These are phyloP conservation scores for Starmerella sp. DNA, from an alignment of 805 yeast genomes.

Conservation along the genomic window DNA sequence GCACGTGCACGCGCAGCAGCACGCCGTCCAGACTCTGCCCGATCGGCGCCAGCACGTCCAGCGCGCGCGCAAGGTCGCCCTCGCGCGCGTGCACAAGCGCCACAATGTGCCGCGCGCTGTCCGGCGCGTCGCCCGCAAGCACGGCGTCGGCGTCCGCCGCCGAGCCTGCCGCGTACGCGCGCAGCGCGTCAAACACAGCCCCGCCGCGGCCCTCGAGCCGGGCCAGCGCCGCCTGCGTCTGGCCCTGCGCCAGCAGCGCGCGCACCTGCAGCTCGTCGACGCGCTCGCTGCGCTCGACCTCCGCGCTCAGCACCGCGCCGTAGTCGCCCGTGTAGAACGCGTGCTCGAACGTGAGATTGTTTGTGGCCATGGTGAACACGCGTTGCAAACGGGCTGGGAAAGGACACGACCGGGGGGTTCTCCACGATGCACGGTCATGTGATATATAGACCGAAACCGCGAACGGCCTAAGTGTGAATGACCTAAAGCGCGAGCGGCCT, in stretches of 20 bases:
- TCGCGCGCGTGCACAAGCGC: slow-evolving; percentile 34
- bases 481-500: too few species aligned
- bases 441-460: too few species aligned
- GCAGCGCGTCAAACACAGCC: slow-evolving; percentile 23
- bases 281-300: slow-evolving; percentile 21
- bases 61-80: slow-evolving; percentile 36
- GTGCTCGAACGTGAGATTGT: slow-evolving; percentile 30
- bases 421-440: too few species aligned
- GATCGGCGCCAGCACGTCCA: slow-evolving; percentile 31
- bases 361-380: slow-evolving; percentile 18
- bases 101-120: slow-evolving; percentile 32
- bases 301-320: slow-evolving; percentile 26
- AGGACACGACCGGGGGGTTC: too few species aligned
- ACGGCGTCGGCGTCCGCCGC: slow-evolving; percentile 21
- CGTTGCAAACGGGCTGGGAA: background rate
- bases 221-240: slow-evolving; percentile 26
- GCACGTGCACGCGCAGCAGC: slow-evolving; percentile 30
- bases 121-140: slow-evolving; percentile 22
- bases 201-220: slow-evolving; percentile 21
- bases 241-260: slow-evolving; percentile 31
- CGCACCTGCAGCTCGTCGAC: slow-evolving; percentile 30
- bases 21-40: slow-evolving; percentile 34
- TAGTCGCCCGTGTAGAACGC: slow-evolving; percentile 35
- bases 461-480: too few species aligned
- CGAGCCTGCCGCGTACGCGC: slow-evolving; percentile 24